phyloP scores from a whole-genome alignment of 345 rosid species.

The Brassica carinata region DNA sequence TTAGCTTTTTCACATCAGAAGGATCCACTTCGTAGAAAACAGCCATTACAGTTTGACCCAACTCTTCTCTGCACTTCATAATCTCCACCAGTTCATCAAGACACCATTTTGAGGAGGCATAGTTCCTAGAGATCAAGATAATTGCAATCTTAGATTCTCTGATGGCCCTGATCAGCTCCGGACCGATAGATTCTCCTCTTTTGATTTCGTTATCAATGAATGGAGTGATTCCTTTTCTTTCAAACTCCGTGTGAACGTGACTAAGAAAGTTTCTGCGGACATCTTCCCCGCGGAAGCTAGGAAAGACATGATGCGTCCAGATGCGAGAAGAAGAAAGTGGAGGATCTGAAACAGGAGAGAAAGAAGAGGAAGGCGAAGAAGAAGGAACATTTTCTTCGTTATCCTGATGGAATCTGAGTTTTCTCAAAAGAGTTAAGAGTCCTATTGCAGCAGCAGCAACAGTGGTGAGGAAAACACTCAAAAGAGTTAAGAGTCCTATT shows the following conservation, averaged over 20 bases:
- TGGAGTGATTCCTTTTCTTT: constrained; percentile 1
- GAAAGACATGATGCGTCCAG: background rate
- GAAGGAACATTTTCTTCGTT: background rate
- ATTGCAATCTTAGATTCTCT: background rate
- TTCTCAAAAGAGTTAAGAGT: background rate
- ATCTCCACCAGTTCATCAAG: constrained; percentile 20
- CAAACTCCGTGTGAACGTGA: constrained; percentile 16
- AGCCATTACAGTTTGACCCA: constrained; percentile 5
- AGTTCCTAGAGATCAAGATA: constrained; percentile 1
- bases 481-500: no score
- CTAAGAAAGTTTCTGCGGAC: constrained; percentile 13
- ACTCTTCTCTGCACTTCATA: constrained; percentile 15
- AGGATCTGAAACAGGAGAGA: background rate
- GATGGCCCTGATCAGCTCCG: background rate
- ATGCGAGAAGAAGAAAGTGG: background rate
- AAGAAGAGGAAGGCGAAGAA: background rate
- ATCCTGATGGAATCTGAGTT: background rate
- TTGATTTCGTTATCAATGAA: constrained; percentile 6
- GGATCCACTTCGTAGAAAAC: constrained; percentile 16
- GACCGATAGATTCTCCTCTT: constrained; percentile 8
- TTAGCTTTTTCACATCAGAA: background rate
- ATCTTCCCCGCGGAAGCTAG: background rate
- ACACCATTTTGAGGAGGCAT: constrained; percentile 25
- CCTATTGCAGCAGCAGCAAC: background rate
- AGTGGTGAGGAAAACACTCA: no score